Percentiles rank a stretch among this genome's conserved stretches.
Evolutionary conservation across 2,329 filamentous ascomycete genomes (phyloP).

Genomic region (Colletotrichum salicis): DNA sequence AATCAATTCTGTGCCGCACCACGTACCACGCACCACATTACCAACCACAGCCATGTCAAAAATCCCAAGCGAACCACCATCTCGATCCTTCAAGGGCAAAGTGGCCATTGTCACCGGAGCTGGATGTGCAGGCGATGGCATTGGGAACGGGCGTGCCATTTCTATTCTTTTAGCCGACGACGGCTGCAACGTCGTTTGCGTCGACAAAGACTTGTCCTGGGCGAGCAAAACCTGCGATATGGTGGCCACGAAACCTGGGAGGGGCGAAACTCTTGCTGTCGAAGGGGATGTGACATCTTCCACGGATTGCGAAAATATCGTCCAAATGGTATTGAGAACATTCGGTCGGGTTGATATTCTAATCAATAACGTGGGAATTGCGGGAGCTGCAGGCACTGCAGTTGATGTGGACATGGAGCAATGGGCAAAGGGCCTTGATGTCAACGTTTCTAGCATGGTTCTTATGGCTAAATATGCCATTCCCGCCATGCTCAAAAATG

Average conservation of each 20-base stretch:
- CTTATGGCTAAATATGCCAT: conserved; percentile 35
- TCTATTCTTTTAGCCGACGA: conserved; percentile 69
- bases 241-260: conserved; percentile 51
- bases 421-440: conserved; percentile 66
- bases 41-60: background rate
- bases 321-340: conserved; percentile 52
- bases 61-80: conserved; percentile 36
- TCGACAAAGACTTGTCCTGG: conserved; percentile 61
- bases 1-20: background rate
- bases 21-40: background rate
- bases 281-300: conserved; percentile 66
- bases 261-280: conserved; percentile 54
- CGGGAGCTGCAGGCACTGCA: conserved; percentile 68
- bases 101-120: conserved; percentile 69
- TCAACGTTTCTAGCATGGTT: conserved; percentile 38
- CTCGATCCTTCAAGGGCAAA: conserved; percentile 41
- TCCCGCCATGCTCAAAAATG: conserved; percentile 52
- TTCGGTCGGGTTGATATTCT: conserved; percentile 72
- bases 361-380: conserved; percentile 72
- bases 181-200: conserved; percentile 67
- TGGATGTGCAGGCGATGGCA: conserved; percentile 64
- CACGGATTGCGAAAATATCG: conserved; percentile 58
- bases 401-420: conserved; percentile 68
- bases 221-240: conserved; percentile 66
- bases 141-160: conserved; percentile 69